Evolutionary conservation across 2,329 filamentous ascomycete genomes (phyloP), one percentile per base, ranked within the genome.

Genomic region (Zymoseptoria ardabiliae): DNA sequence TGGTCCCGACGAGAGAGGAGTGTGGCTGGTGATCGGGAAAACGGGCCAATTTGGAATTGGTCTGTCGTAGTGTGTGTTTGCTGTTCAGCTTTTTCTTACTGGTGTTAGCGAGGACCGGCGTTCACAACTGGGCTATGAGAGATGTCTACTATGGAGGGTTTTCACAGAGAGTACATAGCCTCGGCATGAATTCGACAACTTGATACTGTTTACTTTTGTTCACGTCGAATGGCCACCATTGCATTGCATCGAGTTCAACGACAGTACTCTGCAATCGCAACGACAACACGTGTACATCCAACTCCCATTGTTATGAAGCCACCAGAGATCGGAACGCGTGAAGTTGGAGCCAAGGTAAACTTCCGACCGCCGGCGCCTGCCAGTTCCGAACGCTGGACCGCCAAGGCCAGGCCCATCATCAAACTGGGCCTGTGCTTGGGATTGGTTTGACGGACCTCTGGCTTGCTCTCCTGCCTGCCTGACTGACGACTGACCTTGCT

Each of bases 141-240:
- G 54, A 55, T 60, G 58, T 60, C 58, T 52, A 60, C 58, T 60
- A 60, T 58, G 58, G 50, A 28, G 51, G 41, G 35, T 45, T 45
- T 28, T 28, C 25, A 28, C 35, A 53, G 58, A 55, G 52, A 52
- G 58, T 60, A 60, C 58, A 60, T 60, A 60, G 58, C 52, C 35
- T 45, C 51, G 58, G 58, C 58, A 55, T 30, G 58, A 60, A 54
- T 50, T 60, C 51, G 49, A 28, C 9, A 21, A 35, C 25, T 48
- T 55, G 28, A 52, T 59, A 28, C 23, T 21, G 35, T 45, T 45
- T n/a, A 17, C 35, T 41, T 41, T 41, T 41, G 23, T 25, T 25
- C 5, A 25, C 23, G 23, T 25, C 23, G 23, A 25, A 25, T 25
- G 23, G 5, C 23, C 23, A 25, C 23, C 5, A 1, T 25, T 28